Conservation (phyloP, 2,329 filamentous ascomycete species). For the Penicillium sp. region DNA sequence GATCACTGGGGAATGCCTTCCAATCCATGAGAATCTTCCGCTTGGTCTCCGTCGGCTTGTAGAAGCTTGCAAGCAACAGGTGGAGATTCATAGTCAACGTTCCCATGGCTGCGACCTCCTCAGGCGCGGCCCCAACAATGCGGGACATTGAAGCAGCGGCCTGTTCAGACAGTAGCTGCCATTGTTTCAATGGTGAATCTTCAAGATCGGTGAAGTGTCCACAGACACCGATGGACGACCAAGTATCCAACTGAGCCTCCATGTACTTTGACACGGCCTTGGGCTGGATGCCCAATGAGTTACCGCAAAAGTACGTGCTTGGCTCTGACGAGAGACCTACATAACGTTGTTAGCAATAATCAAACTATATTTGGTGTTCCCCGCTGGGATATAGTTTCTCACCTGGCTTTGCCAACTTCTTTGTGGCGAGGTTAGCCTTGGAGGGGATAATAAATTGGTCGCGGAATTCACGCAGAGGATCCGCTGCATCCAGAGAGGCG, state of each 20-base stretch:
- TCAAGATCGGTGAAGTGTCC: conserved; percentile 67
- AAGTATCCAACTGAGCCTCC: conserved; percentile 66
- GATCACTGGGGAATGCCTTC: conserved; percentile 80
- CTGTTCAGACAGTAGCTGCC: conserved; percentile 69
- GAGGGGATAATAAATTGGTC: conserved; percentile 69
- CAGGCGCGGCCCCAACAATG: conserved; percentile 61
- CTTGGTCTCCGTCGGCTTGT: conserved; percentile 54
- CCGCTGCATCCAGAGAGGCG: conserved; percentile 50
- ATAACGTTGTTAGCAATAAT: conserved; percentile 8
- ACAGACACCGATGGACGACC: conserved; percentile 71
- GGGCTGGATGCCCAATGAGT: conserved; percentile 78
- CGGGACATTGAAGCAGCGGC: conserved; percentile 60
- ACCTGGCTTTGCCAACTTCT: conserved; percentile 44
- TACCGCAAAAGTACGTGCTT: conserved; percentile 72
- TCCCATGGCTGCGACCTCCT: conserved; percentile 78
- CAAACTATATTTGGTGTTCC: background rate
- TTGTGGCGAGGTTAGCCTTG: conserved; percentile 60
- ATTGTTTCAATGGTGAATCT: conserved; percentile 59
- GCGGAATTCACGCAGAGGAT: conserved; percentile 53
- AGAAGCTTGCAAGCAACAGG: conserved; percentile 72
- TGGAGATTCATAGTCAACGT: conserved; percentile 74
- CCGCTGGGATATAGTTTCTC: conserved; percentile 1
- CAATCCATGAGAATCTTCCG: conserved; percentile 77
- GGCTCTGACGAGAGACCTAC: conserved; percentile 31
- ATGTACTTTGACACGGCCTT: conserved; percentile 57